Conservation (phyloP, 2,329 filamentous ascomycete genomes). For the Talaromyces rugulosus region DNA sequence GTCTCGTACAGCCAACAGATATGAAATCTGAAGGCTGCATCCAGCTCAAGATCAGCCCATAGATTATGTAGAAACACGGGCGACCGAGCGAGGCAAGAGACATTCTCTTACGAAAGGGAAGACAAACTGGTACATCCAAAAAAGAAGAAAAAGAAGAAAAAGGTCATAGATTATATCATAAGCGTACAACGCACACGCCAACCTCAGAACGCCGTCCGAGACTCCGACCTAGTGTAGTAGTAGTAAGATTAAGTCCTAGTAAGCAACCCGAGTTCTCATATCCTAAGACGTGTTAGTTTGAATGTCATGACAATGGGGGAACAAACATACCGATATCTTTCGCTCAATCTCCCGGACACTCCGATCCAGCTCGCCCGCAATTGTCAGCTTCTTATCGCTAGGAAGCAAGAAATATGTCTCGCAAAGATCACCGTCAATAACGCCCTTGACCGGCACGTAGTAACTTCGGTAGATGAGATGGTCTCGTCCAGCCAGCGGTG, state of each 20-base stretch:
- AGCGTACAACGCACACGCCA: neutral
- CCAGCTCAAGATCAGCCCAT: conserved; percentile 39
- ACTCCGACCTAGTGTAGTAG: conserved; percentile 10
- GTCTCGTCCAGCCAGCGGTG: conserved; percentile 84
- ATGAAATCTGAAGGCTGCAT: conserved; percentile 22
- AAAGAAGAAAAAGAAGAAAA: neutral
- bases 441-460: conserved; percentile 92
- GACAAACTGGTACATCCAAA: neutral
- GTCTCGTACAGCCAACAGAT: conserved; percentile 40
- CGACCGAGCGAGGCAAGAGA: conserved; percentile 53
- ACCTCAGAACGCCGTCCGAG: conserved; percentile 6
- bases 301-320: conserved; percentile 10
- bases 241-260: conserved; percentile 25
- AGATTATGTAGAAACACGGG: conserved; percentile 16
- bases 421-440: conserved; percentile 94
- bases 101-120: conserved; percentile 13
- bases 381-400: conserved; percentile 89
- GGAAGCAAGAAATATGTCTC: conserved; percentile 82
- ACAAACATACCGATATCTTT: conserved; percentile 69
- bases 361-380: conserved; percentile 87
- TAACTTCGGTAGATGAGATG: conserved; percentile 95
- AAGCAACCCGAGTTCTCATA: conserved; percentile 56
- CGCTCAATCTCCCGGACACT: conserved; percentile 91
- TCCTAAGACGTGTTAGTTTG: conserved; percentile 35
- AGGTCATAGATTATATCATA: neutral